These are phyloP conservation scores for Teratosphaeria gauchensis DNA, from an alignment of 2,329 filamentous ascomycete species.

Conservation along the genomic window DNA sequence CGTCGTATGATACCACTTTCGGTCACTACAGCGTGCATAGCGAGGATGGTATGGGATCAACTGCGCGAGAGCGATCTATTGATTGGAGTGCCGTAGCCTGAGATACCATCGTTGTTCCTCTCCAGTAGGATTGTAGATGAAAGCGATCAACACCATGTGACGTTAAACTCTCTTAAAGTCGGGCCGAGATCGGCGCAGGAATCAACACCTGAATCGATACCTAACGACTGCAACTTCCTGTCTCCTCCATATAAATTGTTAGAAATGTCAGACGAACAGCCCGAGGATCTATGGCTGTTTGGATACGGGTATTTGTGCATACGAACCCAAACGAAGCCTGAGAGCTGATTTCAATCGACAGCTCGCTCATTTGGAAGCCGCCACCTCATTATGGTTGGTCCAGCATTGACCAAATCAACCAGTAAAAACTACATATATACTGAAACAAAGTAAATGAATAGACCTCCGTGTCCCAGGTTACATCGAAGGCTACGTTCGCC, in stretches of 20 bases:
- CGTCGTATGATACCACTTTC: background rate
- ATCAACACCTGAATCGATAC: background rate
- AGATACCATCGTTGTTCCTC: background rate
- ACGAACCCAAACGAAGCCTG: too few relatives aligned
- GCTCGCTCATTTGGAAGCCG: conserved; percentile 96
- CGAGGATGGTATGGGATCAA: background rate
- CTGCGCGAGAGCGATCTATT: too few relatives aligned
- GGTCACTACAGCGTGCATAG: background rate
- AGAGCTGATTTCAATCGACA: conserved; percentile 29
- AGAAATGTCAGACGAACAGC: background rate
- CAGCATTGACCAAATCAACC: too few relatives aligned
- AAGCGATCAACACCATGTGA: background rate
- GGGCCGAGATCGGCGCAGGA: background rate
- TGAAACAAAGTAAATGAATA: too few relatives aligned
- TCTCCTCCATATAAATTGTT: background rate
- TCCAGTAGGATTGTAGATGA: background rate
- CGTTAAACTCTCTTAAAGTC: too few relatives aligned
- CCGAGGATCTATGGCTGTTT: conserved; percentile 76
- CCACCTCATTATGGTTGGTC: conserved; percentile 93
- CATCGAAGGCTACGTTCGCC: conserved; percentile 84
- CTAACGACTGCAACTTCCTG: background rate
- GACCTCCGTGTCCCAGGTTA: conserved; percentile 80
- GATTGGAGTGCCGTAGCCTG: background rate
- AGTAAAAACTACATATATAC: too few relatives aligned
- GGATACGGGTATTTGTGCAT: conserved; percentile 80